Base-by-base conservation (phyloP, 176 grass and related monocot species). In the Saccharum officinarum region DNA sequence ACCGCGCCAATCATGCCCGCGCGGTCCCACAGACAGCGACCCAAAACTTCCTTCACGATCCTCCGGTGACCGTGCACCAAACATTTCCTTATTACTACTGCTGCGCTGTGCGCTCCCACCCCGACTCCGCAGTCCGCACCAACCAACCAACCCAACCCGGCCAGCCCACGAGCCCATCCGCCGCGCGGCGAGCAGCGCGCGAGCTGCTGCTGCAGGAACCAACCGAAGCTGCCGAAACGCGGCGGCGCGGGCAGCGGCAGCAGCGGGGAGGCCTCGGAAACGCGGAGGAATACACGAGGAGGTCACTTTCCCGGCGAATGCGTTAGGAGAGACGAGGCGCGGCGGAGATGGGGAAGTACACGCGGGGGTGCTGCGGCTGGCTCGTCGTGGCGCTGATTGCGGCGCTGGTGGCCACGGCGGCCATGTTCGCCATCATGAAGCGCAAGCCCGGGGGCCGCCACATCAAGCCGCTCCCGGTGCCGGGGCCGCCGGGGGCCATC, bases 301-400 rank as follows among this genome's bases (percentile, higher is more conserved):
- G 59, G 67, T 0, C 7, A n/a, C 7, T 26, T 9, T 11, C 23
- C 6, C 62, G 61, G 42, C 26, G 77, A 85, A 81, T 88, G 86
- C 85, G 82, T n/a, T 91, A 88, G 76, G 80, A 10, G 81, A 12
- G 70, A 18, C 7, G 11, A 14, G 1, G 63, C 26, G 63, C 50
- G 64, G 28, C 37, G 60, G 20, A 0, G 81, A 82, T 75, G 79
- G 81, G 18, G 54, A 99, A 84, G 88, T 80, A 80, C 78, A 87
- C 89, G 47, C 86, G 86, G 38, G 92, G 97, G 0, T 99, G 97
- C 76, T 90, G 92, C 61, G 97, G 92, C 6, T 99, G 97, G 97
- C 79, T 94, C 16, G 88, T 96, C 72, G 97, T 99, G 81, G 83
- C 92, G 68, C 84, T 99, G 69, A 73, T 94, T 40, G 90, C 73